Evolutionary conservation across 805 yeast genomes (phyloP).

Genomic region (Saccharomycopsis oosterbeekiorum): DNA sequence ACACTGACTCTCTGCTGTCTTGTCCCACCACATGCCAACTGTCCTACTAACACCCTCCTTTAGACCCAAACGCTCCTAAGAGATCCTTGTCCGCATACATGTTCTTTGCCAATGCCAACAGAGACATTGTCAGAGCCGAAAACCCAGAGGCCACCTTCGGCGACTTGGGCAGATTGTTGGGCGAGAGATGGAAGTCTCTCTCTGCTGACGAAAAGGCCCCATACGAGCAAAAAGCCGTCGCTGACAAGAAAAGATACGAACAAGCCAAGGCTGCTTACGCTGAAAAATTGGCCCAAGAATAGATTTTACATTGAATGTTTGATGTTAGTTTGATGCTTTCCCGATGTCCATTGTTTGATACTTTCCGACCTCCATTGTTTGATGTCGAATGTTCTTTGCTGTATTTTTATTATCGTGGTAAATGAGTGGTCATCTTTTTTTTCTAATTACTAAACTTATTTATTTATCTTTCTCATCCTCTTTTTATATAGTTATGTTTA

Average conservation of each 20-base stretch:
- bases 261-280: constrained; percentile 81
- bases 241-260: constrained; percentile 95
- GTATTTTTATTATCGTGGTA: background rate
- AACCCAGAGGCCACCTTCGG: constrained; percentile 95
- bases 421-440: background rate
- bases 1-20: too few relatives aligned
- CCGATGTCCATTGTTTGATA: too few relatives aligned
- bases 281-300: constrained; percentile 9
- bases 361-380: too few relatives aligned
- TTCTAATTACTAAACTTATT: background rate
- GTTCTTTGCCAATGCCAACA: constrained; percentile 97
- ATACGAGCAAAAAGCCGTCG: constrained; percentile 86
- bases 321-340: too few relatives aligned
- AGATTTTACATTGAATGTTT: background rate
- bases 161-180: constrained; percentile 89
- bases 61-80: constrained; percentile 97
- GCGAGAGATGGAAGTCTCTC: constrained; percentile 94
- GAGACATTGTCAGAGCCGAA: constrained; percentile 91
- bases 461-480: constrained; percentile 1
- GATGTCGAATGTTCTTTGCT: background rate
- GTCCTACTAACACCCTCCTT: constrained; percentile 6
- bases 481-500: constrained; percentile 1
- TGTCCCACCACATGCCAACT: too few relatives aligned
- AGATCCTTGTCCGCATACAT: constrained; percentile 96
- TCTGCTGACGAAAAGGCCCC: constrained; percentile 76